Conservation (phyloP, 2,329 filamentous ascomycete genomes). For the Xylariaceae sp. region DNA sequence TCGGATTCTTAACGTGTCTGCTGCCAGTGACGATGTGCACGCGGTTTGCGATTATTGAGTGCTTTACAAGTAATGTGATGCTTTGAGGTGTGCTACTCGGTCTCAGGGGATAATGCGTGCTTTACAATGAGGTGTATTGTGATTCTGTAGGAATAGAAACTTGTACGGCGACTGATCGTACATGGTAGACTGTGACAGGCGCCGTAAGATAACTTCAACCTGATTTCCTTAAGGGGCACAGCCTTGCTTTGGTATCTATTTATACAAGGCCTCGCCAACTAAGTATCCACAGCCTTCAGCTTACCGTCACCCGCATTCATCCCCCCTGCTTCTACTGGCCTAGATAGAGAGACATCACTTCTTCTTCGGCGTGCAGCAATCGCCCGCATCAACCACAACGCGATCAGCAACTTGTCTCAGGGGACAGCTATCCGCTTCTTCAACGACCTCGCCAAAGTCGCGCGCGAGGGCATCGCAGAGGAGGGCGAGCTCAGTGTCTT, state of each 20-base stretch:
- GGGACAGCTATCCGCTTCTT: conserved; percentile 11
- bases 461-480: conserved; percentile 56
- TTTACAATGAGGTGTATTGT: no score
- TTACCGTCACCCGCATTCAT: neutral
- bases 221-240: neutral
- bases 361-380: conserved; percentile 50
- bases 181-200: no score
- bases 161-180: no score
- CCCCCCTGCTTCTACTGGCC: conserved; percentile 1
- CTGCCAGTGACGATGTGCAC: neutral
- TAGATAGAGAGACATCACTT: conserved; percentile 8
- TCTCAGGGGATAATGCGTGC: no score
- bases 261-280: no score
- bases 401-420: conserved; percentile 43
- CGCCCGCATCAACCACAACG: conserved; percentile 43
- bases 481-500: conserved; percentile 57
- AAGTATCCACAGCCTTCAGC: neutral
- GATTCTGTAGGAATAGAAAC: no score
- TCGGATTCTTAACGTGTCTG: neutral
- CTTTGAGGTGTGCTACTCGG: no score
- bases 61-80: no score
- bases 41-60: neutral
- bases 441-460: conserved; percentile 50
- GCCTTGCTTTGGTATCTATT: neutral
- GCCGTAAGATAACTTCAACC: neutral